phyloP scores from a whole-genome alignment of 1,284 basidiomycete genomes.

The Coniferiporia sulphurascens region DNA sequence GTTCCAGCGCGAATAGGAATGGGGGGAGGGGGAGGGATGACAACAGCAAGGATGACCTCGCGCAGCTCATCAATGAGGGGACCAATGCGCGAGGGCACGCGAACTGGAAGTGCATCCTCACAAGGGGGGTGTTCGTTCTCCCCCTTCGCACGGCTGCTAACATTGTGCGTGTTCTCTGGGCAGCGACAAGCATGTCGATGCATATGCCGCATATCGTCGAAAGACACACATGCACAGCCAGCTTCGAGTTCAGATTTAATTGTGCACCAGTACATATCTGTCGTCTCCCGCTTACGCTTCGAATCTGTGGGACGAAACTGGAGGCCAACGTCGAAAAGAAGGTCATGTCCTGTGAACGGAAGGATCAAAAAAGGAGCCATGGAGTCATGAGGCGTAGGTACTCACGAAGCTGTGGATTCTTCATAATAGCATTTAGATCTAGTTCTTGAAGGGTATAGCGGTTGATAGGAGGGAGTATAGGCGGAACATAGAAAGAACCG shows the following conservation, averaged over 20 bases:
- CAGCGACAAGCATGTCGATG: slow-evolving; percentile 7
- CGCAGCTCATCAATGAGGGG: slow-evolving; percentile 3
- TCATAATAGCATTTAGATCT: slow-evolving; percentile 80
- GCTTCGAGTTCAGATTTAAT: slow-evolving; percentile 73
- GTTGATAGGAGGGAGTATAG: slow-evolving; percentile 75
- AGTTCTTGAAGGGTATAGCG: slow-evolving; percentile 79
- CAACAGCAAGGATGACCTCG: slow-evolving; percentile 5
- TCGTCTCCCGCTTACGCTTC: slow-evolving; percentile 68
- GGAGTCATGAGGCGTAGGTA: slow-evolving; percentile 26
- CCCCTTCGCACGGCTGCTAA: not conserved
- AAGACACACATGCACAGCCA: slow-evolving; percentile 31
- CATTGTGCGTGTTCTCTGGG: not conserved
- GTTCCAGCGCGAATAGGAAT: not conserved
- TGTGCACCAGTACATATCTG: slow-evolving; percentile 84
- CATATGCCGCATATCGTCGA: slow-evolving; percentile 3
- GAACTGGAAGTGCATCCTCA: slow-evolving; percentile 2
- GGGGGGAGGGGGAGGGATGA: not conserved
- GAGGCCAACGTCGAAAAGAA: slow-evolving; percentile 79
- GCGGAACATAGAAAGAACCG: slow-evolving; percentile 38
- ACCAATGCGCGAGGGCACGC: slow-evolving; percentile 5
- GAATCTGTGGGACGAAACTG: slow-evolving; percentile 70
- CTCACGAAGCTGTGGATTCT: slow-evolving; percentile 85
- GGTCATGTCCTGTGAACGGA: slow-evolving; percentile 67
- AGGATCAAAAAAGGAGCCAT: slow-evolving; percentile 19
- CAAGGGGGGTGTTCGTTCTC: not conserved